These are phyloP conservation scores for Ramalina intermedia DNA, from an alignment of 495 filamentous ascomycete species.

Conservation along the genomic window DNA sequence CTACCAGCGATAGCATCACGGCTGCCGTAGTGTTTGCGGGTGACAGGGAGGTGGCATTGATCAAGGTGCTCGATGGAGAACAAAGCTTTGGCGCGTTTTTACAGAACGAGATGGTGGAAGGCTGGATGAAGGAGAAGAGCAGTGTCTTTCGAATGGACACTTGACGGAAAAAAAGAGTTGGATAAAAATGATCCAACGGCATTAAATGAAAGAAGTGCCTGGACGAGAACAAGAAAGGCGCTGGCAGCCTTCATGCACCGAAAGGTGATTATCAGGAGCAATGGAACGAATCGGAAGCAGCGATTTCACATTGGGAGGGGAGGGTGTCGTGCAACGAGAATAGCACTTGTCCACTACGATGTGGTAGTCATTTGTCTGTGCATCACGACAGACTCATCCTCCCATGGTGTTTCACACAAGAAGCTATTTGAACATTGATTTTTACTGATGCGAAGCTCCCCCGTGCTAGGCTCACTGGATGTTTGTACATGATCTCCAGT, in stretches of 20 bases:
- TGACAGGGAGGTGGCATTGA: conserved; percentile 23
- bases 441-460: too few species aligned
- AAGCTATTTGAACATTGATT: too few species aligned
- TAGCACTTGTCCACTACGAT: too few species aligned
- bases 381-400: too few species aligned
- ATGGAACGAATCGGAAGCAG: too few species aligned
- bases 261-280: too few species aligned
- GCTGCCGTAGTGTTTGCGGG: conserved; percentile 44
- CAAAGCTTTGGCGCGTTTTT: conserved; percentile 17
- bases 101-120: conserved; percentile 1
- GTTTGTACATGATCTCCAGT: too few species aligned
- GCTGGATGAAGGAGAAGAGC: conserved; percentile 5
- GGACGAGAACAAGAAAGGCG: background rate
- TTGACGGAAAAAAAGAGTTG: background rate
- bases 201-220: background rate
- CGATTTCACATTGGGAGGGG: too few species aligned
- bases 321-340: too few species aligned
- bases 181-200: background rate
- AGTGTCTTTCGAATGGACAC: conserved; percentile 6
- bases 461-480: too few species aligned
- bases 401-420: too few species aligned
- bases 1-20: conserved; percentile 36
- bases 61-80: conserved; percentile 24
- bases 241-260: background rate
- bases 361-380: too few species aligned